phyloP scores from a whole-genome alignment of 805 yeast genomes.

The Ogataea chonburiensis region DNA sequence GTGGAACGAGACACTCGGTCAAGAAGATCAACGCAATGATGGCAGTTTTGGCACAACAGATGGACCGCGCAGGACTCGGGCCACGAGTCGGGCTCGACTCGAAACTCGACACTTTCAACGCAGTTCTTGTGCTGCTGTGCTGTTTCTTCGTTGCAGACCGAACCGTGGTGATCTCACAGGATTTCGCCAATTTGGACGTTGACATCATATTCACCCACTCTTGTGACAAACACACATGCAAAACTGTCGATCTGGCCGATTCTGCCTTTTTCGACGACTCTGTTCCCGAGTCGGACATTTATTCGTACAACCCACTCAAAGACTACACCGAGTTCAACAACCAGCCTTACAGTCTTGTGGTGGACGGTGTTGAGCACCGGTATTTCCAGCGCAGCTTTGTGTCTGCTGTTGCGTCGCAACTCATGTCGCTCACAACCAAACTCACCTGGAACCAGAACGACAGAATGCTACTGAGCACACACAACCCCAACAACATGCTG shows the following conservation, averaged over 20 bases:
- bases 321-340: conserved; percentile 27
- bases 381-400: conserved; percentile 37
- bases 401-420: conserved; percentile 35
- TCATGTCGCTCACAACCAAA: conserved; percentile 32
- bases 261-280: conserved; percentile 5
- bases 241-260: conserved; percentile 32
- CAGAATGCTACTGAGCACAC: conserved; percentile 21
- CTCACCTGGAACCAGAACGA: conserved; percentile 31
- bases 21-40: conserved; percentile 33
- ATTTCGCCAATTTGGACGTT: neutral
- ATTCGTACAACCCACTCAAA: conserved; percentile 22
- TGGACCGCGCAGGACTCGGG: conserved; percentile 29
- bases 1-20: conserved; percentile 29
- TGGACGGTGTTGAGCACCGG: conserved; percentile 24
- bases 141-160: conserved; percentile 37
- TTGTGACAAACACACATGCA: neutral
- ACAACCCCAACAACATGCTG: conserved; percentile 28
- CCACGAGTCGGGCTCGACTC: conserved; percentile 26
- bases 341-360: conserved; percentile 30
- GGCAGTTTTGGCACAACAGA: conserved; percentile 27
- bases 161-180: conserved; percentile 27
- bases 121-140: conserved; percentile 25
- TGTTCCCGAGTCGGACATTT: conserved; percentile 17
- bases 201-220: conserved; percentile 3
- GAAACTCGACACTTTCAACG: conserved; percentile 19